Base-by-base conservation (phyloP, 192 early-diverging fungal species). In the Haplosporangium gracile region DNA sequence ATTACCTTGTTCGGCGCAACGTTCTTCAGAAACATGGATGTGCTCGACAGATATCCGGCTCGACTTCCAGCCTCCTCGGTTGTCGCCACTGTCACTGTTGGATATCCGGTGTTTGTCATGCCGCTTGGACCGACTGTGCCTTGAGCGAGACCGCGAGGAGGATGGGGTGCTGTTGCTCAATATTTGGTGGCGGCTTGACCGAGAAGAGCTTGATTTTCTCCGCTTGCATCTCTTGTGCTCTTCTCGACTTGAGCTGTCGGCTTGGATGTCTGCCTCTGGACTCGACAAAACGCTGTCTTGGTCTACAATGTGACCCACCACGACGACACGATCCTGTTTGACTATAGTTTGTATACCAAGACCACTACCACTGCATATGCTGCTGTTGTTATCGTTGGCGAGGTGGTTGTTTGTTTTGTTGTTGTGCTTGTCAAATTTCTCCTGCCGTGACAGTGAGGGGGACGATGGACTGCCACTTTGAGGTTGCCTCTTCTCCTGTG, bases 171-270 rank as follows among this genome's bases (percentile, higher is more conserved):
- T 24, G 9, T 57, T 57, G 55, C n/a, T 57, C 55, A 57, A 9
- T 26, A 57, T 57, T 57, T 57, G 55, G 55, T 57, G 55, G 55
- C 55, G 55, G 55, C n/a, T 57, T 6, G 55, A 57, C 55, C 55
- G 55, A 57, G 55, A 57, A 57, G 55, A 57, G 55, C 55, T 57
- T 57, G 55, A 57, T 57, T 57, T 57, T 57, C 55, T 24, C 55
- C 55, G 55, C n/a, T 57, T 57, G 55, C 55, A 57, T 57, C 55
- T 57, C n/a, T n/a, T 26, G n/a, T 57, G 55, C 5, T 57, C 55
- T n/a, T 57, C 55, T 57, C 55, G 55, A 57, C n/a, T n/a, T 1
- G 55, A 26, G 55, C n/a, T 57, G 55, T 18, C 26, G 55, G n/a
- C 24, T 26, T 57, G 55, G 55, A 57, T 57, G n/a, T 57, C 55